Base-by-base conservation (phyloP, 176 grass and related monocot genomes). In the sorghum (Sorghum bicolor) region DNA sequence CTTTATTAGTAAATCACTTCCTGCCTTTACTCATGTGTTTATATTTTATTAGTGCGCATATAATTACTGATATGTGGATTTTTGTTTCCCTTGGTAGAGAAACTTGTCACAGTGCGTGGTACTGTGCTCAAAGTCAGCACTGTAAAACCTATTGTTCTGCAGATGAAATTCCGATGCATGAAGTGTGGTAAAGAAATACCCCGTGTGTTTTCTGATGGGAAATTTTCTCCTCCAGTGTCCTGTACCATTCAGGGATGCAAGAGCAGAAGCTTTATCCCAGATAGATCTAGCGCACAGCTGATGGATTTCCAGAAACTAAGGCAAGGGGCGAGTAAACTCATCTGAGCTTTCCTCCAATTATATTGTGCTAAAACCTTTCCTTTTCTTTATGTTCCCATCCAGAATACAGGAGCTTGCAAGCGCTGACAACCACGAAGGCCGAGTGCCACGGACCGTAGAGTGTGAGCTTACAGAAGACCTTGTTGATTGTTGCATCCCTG, bases 261-360 rank as follows among this genome's bases (percentile, higher is more conserved):
- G 79, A 90, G 93, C 83, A 88, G 82, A 79, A 92, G 83, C 20
- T 98, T 98, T 82, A 89, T 8, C 7, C 96, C 96, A 8, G 15
- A 78, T 39, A 86, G 93, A 90, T 83, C 89, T 86, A 88, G 83
- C 65, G 88, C 90, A n/a, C 83, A 92, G 53, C 77, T 93, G 76
- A 87, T 98, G 3, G 96, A 98, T 90, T 93, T 98, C 77, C 96
- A 98, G 81, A 98, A 98, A 75, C 93, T 98, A 93, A 95, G 96
- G 93, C 29, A 93, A 67, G 84, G 65, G 12, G 33, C 82, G 68
- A 80, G 31, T 39, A 76, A 74, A 64, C 24, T 41, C 4, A 25
- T 65, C 6, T 67, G 5, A 37, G 58, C 36, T 74, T 44, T 85
- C 78, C 45, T 90, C 69, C 10, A 41, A 19, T 87, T 68, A 24